Conservation (phyloP, 768 basidiomycete species). For the Porphyrellus cyaneotinctus region DNA sequence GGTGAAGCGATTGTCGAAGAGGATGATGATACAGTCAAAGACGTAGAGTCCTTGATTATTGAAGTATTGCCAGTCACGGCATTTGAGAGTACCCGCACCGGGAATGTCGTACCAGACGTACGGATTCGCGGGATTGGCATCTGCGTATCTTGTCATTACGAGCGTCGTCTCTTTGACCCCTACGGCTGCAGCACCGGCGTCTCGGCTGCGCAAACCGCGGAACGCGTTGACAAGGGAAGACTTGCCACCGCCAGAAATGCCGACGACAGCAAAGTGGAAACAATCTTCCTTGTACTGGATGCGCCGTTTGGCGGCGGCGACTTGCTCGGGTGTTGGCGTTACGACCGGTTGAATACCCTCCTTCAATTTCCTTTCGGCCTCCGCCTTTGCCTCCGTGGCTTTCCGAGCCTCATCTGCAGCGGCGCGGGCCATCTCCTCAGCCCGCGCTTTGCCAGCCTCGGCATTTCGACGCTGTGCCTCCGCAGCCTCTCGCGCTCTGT, state of each 20-base stretch:
- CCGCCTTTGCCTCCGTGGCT: constrained; percentile 16
- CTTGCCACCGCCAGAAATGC: constrained; percentile 34
- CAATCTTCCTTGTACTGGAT: constrained; percentile 24
- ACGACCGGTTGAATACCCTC: constrained; percentile 25
- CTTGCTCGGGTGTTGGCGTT: constrained; percentile 9
- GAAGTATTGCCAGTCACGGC: constrained; percentile 22
- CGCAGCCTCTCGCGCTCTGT: constrained; percentile 9
- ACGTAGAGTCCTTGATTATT: constrained; percentile 23
- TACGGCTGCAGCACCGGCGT: constrained; percentile 14
- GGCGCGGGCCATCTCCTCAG: constrained; percentile 9
- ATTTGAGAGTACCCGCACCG: constrained; percentile 19
- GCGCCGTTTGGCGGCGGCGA: constrained; percentile 14
- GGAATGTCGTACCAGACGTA: constrained; percentile 25
- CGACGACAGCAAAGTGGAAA: constrained; percentile 35
- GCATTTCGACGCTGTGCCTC: constrained; percentile 22
- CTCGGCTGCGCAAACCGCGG: constrained; percentile 27
- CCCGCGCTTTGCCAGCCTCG: constrained; percentile 12
- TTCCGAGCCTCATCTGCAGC: constrained; percentile 16
- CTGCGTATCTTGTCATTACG: constrained; percentile 12
- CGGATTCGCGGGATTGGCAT: constrained; percentile 10
- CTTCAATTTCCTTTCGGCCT: constrained; percentile 15
- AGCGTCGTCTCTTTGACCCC: constrained; percentile 20
- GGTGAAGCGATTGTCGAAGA: constrained; percentile 23
- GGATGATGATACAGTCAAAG: constrained; percentile 21
- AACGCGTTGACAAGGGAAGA: constrained; percentile 37